Conservation (phyloP, 805 yeast species). For the Candida andamanensis region DNA sequence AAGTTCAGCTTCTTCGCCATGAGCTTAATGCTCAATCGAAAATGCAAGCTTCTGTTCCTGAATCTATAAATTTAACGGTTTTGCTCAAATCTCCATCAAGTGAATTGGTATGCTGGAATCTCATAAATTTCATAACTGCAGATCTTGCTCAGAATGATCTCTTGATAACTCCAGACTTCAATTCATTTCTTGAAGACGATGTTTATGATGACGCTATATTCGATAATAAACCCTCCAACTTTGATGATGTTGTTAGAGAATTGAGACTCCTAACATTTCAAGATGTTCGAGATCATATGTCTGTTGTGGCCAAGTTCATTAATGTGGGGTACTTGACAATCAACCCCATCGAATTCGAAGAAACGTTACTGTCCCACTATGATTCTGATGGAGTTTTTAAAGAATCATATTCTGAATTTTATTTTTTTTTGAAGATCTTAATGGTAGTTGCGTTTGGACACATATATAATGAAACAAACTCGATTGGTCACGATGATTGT, state of each 20-base stretch:
- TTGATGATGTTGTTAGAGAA: slow-evolving; percentile 1
- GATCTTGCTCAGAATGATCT: slow-evolving; percentile 10
- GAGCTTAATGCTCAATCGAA: slow-evolving; percentile 8
- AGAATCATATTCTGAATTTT: slow-evolving; percentile 2
- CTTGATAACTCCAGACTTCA: slow-evolving; percentile 19
- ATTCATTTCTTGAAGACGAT: slow-evolving; percentile 19
- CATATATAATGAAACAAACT: slow-evolving; percentile 13
- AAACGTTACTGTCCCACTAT: slow-evolving; percentile 12
- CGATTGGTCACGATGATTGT: slow-evolving; percentile 7
- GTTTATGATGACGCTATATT: slow-evolving; percentile 14
- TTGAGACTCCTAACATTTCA: background rate
- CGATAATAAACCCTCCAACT: background rate
- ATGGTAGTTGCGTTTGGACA: slow-evolving; percentile 20
- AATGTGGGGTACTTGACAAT: slow-evolving; percentile 23
- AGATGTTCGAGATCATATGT: slow-evolving; percentile 7
- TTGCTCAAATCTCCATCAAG: slow-evolving; percentile 21
- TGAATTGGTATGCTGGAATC: slow-evolving; percentile 22
- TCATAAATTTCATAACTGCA: slow-evolving; percentile 13
- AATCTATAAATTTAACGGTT: slow-evolving; percentile 10
- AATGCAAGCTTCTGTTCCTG: background rate
- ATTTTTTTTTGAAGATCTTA: slow-evolving; percentile 17
- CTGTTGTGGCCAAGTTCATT: slow-evolving; percentile 15
- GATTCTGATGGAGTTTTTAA: slow-evolving; percentile 6
- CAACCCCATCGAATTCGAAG: slow-evolving; percentile 16
- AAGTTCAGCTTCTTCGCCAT: slow-evolving; percentile 10